These are phyloP conservation scores for Citrus cavaleriei DNA, from an alignment of 345 rosid species.

Conservation along the genomic window DNA sequence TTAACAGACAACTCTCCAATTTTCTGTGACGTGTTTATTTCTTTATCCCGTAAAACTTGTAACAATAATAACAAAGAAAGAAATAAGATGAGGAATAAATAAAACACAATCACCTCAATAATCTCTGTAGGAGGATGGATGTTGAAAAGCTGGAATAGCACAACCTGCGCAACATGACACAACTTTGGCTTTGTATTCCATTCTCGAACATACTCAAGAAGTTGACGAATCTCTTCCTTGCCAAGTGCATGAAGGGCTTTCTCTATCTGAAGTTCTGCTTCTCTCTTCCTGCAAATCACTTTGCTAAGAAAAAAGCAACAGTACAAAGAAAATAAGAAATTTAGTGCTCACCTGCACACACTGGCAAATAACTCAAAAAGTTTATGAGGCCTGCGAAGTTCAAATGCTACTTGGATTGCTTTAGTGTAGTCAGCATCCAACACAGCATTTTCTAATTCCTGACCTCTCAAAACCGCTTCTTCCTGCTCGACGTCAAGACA, in stretches of 20 bases:
- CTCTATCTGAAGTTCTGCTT: constrained; percentile 43
- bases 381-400: constrained; percentile 79
- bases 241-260: constrained; percentile 66
- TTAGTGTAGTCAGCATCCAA: constrained; percentile 71
- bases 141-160: constrained; percentile 68
- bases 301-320: constrained; percentile 1
- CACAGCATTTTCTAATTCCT: constrained; percentile 86
- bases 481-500: constrained; percentile 42
- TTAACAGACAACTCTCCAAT: background rate
- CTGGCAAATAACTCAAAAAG: constrained; percentile 67
- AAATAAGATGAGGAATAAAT: background rate
- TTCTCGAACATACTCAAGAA: constrained; percentile 80
- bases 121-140: constrained; percentile 74
- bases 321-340: constrained; percentile 2
- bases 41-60: background rate
- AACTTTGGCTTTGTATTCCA: constrained; percentile 95
- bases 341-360: constrained; percentile 61
- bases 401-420: constrained; percentile 83
- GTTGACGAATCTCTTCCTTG: constrained; percentile 58
- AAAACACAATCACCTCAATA: constrained; percentile 53
- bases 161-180: constrained; percentile 81
- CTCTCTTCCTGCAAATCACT: constrained; percentile 51
- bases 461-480: constrained; percentile 68
- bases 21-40: background rate
- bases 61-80: background rate